A percentile compares a stretch with the other conserved stretches of the same genome.
Conservation (phyloP, 768 basidiomycete genomes). For the Macrolepiota albuminosa region DNA sequence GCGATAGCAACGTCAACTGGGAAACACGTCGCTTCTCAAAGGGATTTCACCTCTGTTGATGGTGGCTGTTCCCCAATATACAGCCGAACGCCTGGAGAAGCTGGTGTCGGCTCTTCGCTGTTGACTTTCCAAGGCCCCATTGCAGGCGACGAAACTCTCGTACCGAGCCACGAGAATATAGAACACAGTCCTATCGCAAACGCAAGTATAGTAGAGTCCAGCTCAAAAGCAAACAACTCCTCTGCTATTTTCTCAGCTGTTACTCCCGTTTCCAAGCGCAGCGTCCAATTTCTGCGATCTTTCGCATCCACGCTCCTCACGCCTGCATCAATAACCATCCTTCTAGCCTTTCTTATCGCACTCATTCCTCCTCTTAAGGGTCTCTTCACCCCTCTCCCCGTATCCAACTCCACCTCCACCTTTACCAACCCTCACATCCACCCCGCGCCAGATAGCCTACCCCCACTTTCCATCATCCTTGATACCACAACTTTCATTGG, state of each 20-base stretch:
- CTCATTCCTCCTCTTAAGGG: conserved; percentile 47
- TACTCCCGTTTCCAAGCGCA: not conserved
- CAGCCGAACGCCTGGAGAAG: conserved; percentile 9
- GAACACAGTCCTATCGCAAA: not conserved
- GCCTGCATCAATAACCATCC: conserved; percentile 43
- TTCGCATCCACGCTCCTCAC: conserved; percentile 29
- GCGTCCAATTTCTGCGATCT: not conserved
- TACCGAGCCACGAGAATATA: not conserved
- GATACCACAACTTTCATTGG: conserved; percentile 49
- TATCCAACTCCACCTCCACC: conserved; percentile 16
- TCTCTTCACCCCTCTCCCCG: conserved; percentile 38
- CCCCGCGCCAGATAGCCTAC: conserved; percentile 51
- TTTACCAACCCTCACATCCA: conserved; percentile 24
- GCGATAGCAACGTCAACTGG: not conserved
- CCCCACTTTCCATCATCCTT: conserved; percentile 49
- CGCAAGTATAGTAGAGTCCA: not conserved
- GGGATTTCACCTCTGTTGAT: conserved; percentile 18
- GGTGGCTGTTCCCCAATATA: conserved; percentile 8
- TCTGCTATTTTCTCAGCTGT: not conserved
- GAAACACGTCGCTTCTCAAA: conserved; percentile 22
- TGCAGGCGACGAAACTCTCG: conserved; percentile 2
- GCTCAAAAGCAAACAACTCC: not conserved
- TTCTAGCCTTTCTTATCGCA: conserved; percentile 43
- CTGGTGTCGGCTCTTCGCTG: conserved; percentile 2
- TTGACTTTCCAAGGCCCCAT: conserved; percentile 12